Percentiles rank a stretch among this genome's conserved stretches.
Conservation (phyloP, 2,329 filamentous ascomycete species). For the Delphinella strobiligena region DNA sequence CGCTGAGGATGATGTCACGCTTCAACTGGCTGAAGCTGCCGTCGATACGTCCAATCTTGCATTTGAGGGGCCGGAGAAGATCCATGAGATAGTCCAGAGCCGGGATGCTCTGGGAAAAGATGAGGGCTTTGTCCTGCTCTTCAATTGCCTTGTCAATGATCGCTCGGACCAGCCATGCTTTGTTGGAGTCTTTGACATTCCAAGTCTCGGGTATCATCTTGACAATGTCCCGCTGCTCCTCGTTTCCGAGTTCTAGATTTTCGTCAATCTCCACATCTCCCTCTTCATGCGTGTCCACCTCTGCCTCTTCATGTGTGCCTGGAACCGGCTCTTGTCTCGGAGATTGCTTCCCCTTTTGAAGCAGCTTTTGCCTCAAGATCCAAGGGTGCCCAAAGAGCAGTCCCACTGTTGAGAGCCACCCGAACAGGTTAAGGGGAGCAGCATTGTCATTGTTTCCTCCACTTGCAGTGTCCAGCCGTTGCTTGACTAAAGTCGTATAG, state of each 20-base stretch:
- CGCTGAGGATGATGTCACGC: conserved; percentile 53
- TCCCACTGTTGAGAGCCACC: conserved; percentile 41
- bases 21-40: conserved; percentile 45
- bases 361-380: conserved; percentile 39
- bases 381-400: conserved; percentile 48
- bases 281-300: conserved; percentile 14
- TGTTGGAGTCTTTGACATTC: conserved; percentile 45
- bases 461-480: conserved; percentile 22
- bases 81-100: conserved; percentile 58
- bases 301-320: too few species aligned
- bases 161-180: conserved; percentile 51
- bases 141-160: conserved; percentile 56
- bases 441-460: conserved; percentile 12
- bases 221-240: conserved; percentile 21
- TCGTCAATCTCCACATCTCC: too few species aligned
- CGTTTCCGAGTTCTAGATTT: conserved; percentile 24
- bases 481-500: conserved; percentile 45
- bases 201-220: conserved; percentile 4
- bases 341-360: too few species aligned
- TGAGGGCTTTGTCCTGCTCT: conserved; percentile 59
- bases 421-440: conserved; percentile 31
- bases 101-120: conserved; percentile 64
- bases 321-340: too few species aligned
- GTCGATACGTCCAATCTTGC: conserved; percentile 50
- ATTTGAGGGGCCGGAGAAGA: conserved; percentile 38